These are phyloP conservation scores for Aspergillus pseudonomiae DNA, from an alignment of 2,329 filamentous ascomycete genomes.

Conservation along the genomic window DNA sequence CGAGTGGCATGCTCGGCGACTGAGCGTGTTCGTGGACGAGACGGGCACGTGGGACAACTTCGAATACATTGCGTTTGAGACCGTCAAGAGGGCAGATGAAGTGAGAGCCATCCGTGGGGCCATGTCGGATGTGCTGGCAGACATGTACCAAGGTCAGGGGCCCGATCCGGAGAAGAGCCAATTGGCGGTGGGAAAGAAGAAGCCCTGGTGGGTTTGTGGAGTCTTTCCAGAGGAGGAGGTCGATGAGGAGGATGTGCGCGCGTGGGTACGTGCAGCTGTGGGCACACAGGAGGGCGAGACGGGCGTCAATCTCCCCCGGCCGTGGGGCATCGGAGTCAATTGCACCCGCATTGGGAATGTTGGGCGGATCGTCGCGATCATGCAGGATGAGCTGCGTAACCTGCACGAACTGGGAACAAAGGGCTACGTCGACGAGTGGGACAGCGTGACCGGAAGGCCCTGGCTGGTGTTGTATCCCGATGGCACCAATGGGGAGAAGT, in stretches of 20 bases:
- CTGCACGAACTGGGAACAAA: conserved; percentile 39
- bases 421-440: conserved; percentile 28
- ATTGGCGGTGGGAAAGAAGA: conserved; percentile 27
- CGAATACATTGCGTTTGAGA: conserved; percentile 66
- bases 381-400: conserved; percentile 40
- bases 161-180: conserved; percentile 25
- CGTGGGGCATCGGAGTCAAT: conserved; percentile 69
- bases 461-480: conserved; percentile 68
- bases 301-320: conserved; percentile 28
- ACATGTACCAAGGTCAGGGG: not conserved
- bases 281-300: not conserved
- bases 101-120: conserved; percentile 59
- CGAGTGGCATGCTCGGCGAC: conserved; percentile 60
- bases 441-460: conserved; percentile 37
- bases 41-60: conserved; percentile 40
- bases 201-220: conserved; percentile 64
- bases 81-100: conserved; percentile 65
- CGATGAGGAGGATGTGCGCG: conserved; percentile 50
- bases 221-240: conserved; percentile 61
- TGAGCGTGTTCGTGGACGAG: conserved; percentile 53
- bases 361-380: conserved; percentile 25
- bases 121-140: conserved; percentile 28
- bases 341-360: conserved; percentile 49
- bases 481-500: conserved; percentile 68
- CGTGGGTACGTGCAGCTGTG: conserved; percentile 46